A percentile compares a stretch with the other conserved stretches of the same genome.
Conservation (phyloP, 225 moss, liverwort and hornwort genomes). For the Pseudoscleropodium purum region DNA sequence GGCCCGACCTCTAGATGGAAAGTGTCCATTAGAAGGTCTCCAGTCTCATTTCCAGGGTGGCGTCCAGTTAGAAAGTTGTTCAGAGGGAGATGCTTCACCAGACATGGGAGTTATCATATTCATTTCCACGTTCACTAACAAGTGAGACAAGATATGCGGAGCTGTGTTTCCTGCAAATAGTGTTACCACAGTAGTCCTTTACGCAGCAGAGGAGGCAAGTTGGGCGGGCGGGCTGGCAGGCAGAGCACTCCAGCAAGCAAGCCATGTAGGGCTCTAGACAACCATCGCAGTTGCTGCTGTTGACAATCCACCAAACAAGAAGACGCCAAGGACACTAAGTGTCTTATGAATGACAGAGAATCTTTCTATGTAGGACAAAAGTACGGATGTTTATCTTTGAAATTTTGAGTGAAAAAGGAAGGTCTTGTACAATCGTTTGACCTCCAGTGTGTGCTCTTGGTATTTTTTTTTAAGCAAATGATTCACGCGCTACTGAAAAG, state of each 20-base stretch:
- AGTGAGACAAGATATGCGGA: too few species aligned
- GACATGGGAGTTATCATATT: accelerated
- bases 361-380: too few species aligned
- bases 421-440: too few species aligned
- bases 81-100: neutral
- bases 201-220: neutral
- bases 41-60: neutral
- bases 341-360: too few species aligned
- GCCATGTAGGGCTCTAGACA: neutral
- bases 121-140: neutral
- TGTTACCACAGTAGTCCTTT: neutral
- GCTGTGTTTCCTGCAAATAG: neutral
- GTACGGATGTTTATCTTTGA: too few species aligned
- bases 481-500: too few species aligned
- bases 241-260: neutral
- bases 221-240: neutral
- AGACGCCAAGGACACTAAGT: too few species aligned
- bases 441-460: too few species aligned
- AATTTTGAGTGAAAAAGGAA: too few species aligned
- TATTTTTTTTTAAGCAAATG: too few species aligned
- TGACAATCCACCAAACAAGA: neutral
- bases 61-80: neutral
- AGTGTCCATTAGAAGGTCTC: neutral
- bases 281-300: neutral
- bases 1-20: too few species aligned